Base-by-base conservation (phyloP, 805 yeast genomes). In the Candida wancherniae region DNA sequence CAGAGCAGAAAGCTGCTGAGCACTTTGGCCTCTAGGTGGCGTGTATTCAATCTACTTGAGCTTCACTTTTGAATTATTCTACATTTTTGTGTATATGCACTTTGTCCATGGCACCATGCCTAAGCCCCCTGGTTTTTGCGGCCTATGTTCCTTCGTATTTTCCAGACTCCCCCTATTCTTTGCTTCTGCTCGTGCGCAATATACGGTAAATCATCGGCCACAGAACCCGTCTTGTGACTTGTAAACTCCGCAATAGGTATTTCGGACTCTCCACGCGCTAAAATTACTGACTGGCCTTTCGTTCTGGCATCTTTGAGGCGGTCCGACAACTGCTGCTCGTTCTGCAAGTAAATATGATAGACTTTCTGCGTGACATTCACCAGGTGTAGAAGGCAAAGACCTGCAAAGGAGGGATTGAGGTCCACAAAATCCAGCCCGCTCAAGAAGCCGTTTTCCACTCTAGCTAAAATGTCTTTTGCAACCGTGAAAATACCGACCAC, bases 311-410 rank as follows among this genome's bases (percentile, higher is more conserved):
- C 15, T 9, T 15, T 16, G 4, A 48, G 26, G 9, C 19, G 15
- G 10, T 34, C 33, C 37, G 39, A 48, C 5, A 29, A 45, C 1
- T 46, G 5, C 7, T 15, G 23, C 19, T 34, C 52, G 4, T 49
- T 49, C 0, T 85, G 86, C 0, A 81, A 57, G 44, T 82, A 77
- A 1, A 85, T 29, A 35, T 81, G 77, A 25, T 83, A 45, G 10
- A 58, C 40, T 7, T 58, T 47, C 1, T 55, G 47, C 0, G 38
- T 34, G 0, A 39, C 35, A 42, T 79, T 70, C 9, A 84, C 55
- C 1, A 90, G 80, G 48, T 86, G 95, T 0, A 85, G 63, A 28
- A 84, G 59, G 1, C 73, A 77, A 19, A 81, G 53, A 0, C 84
- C 80, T 12, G 66, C 42, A 38, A 71, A 76, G 3, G 44, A 34